These are phyloP conservation scores for Dactylorhiza incarnata DNA, from an alignment of 106 monocot species.

Conservation along the genomic window DNA sequence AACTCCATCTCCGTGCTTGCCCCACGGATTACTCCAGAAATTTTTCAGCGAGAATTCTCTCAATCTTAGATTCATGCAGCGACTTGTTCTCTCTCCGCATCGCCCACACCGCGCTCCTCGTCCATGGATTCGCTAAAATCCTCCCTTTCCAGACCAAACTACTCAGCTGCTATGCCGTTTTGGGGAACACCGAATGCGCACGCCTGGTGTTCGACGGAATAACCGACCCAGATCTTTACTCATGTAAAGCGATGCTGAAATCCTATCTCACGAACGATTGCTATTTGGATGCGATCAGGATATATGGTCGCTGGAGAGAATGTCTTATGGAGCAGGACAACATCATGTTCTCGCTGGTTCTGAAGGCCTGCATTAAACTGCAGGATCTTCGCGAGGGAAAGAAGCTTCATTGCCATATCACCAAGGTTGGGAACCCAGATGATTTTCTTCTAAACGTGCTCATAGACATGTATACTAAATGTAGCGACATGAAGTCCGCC, in stretches of 20 bases:
- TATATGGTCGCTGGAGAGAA: slow-evolving; percentile 20
- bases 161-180: slow-evolving; percentile 4
- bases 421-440: slow-evolving; percentile 40
- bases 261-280: slow-evolving; percentile 10
- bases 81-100: neutral
- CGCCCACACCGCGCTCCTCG: slow-evolving; percentile 3
- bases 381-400: slow-evolving; percentile 23
- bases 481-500: slow-evolving; percentile 25
- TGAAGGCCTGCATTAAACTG: slow-evolving; percentile 44
- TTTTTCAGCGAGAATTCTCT: neutral
- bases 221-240: slow-evolving; percentile 16
- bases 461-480: slow-evolving; percentile 55
- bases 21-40: neutral
- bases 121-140: slow-evolving; percentile 3
- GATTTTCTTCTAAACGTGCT: slow-evolving; percentile 40
- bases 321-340: slow-evolving; percentile 14
- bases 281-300: slow-evolving; percentile 18
- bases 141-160: slow-evolving; percentile 17
- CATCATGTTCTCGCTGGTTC: slow-evolving; percentile 29
- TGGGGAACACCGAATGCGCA: neutral
- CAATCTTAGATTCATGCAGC: slow-evolving; percentile 5
- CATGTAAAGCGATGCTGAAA: slow-evolving; percentile 18
- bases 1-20: neutral
- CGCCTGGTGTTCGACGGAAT: slow-evolving; percentile 13
- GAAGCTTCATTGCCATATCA: slow-evolving; percentile 42